Base-by-base conservation (phyloP, 306 rosid genomes). In the Datisca glomerata region DNA sequence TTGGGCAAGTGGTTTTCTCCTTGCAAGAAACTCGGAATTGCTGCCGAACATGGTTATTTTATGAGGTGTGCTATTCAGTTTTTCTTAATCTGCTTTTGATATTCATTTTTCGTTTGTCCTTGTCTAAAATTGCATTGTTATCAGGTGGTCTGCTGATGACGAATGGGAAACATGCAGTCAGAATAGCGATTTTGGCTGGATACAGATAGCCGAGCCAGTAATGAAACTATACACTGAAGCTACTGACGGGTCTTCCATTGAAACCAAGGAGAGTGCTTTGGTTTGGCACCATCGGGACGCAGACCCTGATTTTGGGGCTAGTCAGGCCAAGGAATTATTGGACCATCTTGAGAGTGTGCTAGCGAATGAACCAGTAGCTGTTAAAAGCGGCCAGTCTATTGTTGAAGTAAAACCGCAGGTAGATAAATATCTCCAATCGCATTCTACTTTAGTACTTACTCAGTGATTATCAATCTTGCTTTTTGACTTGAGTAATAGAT, bases 331-430 rank as follows among this genome's bases (percentile, higher is more conserved):
- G 63, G 86, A 78, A 63, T 24, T 78, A 63, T 56, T 73, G 49
- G 86, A 78, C 43, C 86, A 78, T 60, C 67, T 78, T 14, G 86
- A 78, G 61, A 78, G 78, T 49, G 86, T 78, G 28, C 61, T 78
- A 19, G 75, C 78, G 15, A 78, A 78, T 47, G 81, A 78, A 57
- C 86, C 86, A 18, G 86, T 73, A 8, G 70, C 74, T 23, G 81
- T 59, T 8, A 78, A 69, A 66, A 67, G 81, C 2, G 86, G 86
- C 38, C 86, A 78, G 47, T 74, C 21, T 24, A 78, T 78, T 22
- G 86, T 78, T n/a, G 86, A 78, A 73, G 86, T 73, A 16, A 78
- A 78, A 53, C 86, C 86, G 31, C 86, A 78, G 86, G 86, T 78
- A 49, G 36, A 14, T 31, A n/a, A n/a, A n/a, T n/a, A 2, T 14